phyloP scores from a whole-genome alignment of 148 eudicot genomes.

The Vaccinium corymbosum region DNA sequence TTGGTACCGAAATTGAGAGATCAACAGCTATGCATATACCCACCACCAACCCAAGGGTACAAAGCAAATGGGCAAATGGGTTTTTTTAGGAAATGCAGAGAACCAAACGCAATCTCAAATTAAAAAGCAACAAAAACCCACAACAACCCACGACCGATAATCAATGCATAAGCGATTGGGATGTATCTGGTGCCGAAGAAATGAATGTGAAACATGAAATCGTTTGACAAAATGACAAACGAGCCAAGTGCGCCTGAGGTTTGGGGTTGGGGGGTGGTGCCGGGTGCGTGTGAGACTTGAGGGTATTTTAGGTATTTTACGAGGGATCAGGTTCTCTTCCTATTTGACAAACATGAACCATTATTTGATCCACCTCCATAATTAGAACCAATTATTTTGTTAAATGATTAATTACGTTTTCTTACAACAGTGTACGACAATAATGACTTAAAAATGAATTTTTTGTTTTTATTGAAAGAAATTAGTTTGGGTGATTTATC shows the following conservation, averaged over 20 bases:
- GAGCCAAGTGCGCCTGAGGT: background rate
- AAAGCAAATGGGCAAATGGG: background rate
- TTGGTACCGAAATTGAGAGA: background rate
- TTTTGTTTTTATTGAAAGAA: background rate
- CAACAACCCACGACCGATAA: background rate
- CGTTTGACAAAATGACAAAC: background rate
- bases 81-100: background rate
- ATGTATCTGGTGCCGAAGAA: background rate
- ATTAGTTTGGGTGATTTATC: background rate
- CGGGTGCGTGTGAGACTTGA: background rate
- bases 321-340: too few species aligned
- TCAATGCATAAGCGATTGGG: background rate
- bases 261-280: background rate
- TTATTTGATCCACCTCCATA: background rate
- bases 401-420: background rate
- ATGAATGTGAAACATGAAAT: background rate
- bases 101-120: conserved; percentile 1
- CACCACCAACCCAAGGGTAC: background rate
- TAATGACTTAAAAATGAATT: background rate
- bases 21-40: background rate
- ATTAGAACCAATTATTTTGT: background rate
- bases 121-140: background rate
- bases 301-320: background rate
- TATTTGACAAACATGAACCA: background rate
- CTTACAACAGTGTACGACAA: background rate